A percentile compares a stretch with the other conserved stretches of the same genome.
Evolutionary conservation across 441 rosid species (phyloP).

Genomic region (Gossypium gossypioides): DNA sequence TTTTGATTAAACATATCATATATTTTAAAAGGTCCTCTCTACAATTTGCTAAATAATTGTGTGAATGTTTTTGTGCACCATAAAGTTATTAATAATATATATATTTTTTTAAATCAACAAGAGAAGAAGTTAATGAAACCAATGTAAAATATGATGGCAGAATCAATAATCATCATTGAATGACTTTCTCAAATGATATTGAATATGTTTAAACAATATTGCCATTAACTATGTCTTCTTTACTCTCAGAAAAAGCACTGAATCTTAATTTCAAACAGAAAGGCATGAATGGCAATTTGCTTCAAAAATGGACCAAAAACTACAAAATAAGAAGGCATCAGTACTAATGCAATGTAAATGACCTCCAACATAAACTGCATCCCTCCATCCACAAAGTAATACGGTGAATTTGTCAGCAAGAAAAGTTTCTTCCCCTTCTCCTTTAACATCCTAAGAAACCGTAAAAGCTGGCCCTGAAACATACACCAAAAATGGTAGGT

Average conservation of each 20-base stretch:
- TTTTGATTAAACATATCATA: background rate
- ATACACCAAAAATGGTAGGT: constrained; percentile 14
- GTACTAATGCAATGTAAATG: constrained; percentile 14
- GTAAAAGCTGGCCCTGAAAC: constrained; percentile 54
- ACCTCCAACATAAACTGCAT: constrained; percentile 93
- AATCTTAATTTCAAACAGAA: background rate
- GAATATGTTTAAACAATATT: background rate
- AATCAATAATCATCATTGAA: background rate
- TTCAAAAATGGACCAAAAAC: background rate
- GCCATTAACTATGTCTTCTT: background rate
- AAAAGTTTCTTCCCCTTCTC: constrained; percentile 94
- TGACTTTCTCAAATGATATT: background rate
- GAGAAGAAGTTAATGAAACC: background rate
- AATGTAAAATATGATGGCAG: background rate
- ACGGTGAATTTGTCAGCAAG: constrained; percentile 87
- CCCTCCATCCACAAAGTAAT: constrained; percentile 92
- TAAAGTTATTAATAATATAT: background rate
- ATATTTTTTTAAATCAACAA: background rate
- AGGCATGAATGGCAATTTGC: background rate
- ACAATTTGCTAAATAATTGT: background rate
- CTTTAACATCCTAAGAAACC: constrained; percentile 61
- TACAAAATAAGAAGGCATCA: constrained; percentile 3
- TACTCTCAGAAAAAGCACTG: background rate
- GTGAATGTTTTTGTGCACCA: background rate
- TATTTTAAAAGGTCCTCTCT: background rate